Percentiles rank a stretch among this genome's conserved stretches.
These are phyloP conservation scores for Myriosclerotinia curreyana DNA, from an alignment of 2,329 filamentous ascomycete genomes.

Conservation along the genomic window DNA sequence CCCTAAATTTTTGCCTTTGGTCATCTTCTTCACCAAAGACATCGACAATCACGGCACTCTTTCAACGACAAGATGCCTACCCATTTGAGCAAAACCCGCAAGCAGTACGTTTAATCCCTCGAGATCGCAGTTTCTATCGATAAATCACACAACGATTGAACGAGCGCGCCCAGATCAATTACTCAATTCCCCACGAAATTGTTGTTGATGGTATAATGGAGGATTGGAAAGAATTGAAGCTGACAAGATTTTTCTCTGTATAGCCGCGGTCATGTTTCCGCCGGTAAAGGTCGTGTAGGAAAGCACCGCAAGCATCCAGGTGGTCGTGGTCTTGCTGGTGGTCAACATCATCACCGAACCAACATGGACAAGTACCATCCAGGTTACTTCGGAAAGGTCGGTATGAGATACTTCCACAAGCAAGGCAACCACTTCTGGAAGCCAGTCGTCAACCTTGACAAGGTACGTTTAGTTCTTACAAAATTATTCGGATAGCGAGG, in stretches of 20 bases:
- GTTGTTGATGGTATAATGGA: constrained; percentile 8
- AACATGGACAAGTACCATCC: constrained; percentile 93
- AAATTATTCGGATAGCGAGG: not conserved
- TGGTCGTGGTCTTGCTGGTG: constrained; percentile 90
- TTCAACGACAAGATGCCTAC: constrained; percentile 64
- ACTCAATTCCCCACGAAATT: constrained; percentile 11
- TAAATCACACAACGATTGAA: constrained; percentile 16
- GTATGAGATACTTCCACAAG: constrained; percentile 97
- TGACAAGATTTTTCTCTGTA: constrained; percentile 36
- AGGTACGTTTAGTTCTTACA: constrained; percentile 55
- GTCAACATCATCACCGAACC: constrained; percentile 97
- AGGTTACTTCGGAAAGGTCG: constrained; percentile 98
- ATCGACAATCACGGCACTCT: constrained; percentile 33
- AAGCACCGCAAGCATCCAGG: constrained; percentile 94
- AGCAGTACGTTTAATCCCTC: constrained; percentile 58
- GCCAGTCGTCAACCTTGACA: constrained; percentile 97
- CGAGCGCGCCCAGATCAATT: constrained; percentile 12
- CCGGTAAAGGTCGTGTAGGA: constrained; percentile 96
- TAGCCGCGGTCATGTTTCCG: constrained; percentile 95
- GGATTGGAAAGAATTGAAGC: constrained; percentile 23
- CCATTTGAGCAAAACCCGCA: constrained; percentile 71
- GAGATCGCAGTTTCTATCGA: constrained; percentile 18
- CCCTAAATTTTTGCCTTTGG: too few species aligned
- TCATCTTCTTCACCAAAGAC: constrained; percentile 13
- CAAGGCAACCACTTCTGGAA: constrained; percentile 97